Evolutionary conservation across 2,329 filamentous ascomycete species (phyloP), one percentile per base, ranked within the genome.

Genomic region (Drechslera avenae): DNA sequence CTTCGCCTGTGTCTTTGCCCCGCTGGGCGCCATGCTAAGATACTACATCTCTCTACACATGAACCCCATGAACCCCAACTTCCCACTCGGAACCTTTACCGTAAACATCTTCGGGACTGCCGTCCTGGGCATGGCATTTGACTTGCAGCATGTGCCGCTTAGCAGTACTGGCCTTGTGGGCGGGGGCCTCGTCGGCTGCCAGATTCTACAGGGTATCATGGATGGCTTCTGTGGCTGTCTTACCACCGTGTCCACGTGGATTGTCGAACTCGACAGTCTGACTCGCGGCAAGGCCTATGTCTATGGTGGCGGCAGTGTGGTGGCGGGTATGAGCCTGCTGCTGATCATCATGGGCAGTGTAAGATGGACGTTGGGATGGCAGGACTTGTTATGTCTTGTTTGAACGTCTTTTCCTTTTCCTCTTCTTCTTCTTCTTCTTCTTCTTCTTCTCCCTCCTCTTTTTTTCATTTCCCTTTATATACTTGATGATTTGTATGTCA

Each of bases 51-150:
- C 88, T 0, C 68, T 89, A 5, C 72, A 78, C 18, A 81, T 96
- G n/a, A 97, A 97, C 63, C 77, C 82, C 0, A 78, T 83, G 16
- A 60, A 85, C 0, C 72, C 84, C 0, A 76, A 81, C 0, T 97
- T 97, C 60, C 93, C 93, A 0, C 72, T 97, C 0, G 93, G 93
- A 2, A 97, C 93, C 0, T 96, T 97, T 63, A 75, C 78, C 0
- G 90, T 88, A 21, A 97, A 97, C 65, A 78, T 95, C 4, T 70
- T 87, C 12, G 93, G 92, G 4, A 91, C 90, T 0, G 81, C 81
- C 0, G 73, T 96, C 13, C 72, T 95, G 41, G 91, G 84, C 12
- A 86, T 91, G 81, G 83, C 85, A 23, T 96, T 84, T 77, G 89
- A 95, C 66, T 75, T 96, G 42, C 89, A 91, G 57, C 91, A 90